Evolutionary conservation across 768 basidiomycete species (phyloP), one percentile per base, ranked within the genome.

Genomic region (Termitomyces sp.): DNA sequence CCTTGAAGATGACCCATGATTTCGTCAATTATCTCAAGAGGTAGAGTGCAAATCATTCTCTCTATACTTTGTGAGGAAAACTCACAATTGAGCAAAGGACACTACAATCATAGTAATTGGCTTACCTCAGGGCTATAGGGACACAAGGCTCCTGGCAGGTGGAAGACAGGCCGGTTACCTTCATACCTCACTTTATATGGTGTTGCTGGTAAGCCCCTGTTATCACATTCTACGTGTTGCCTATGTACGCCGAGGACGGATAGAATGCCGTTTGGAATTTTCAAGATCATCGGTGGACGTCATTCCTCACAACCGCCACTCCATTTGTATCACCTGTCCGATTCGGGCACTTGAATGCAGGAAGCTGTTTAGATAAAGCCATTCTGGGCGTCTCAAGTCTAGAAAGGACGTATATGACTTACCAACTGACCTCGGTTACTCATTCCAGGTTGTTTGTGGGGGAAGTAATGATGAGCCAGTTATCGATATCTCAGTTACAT

Each of bases 1-100:
- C 64, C 61, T 43, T 64, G 57, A 38, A 72, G 64, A 32, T 66
- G 58, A 49, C 65, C 64, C 18, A 73, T 50, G 49, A 73, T 69
- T 18, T 56, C 56, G 56, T 70, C 66, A 32, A 70, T 54, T 7
- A 59, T 71, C 64, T 74, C 72, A 39, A 66, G 62, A 13, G 77
- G 76, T 15, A 78, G 52, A 4, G 13, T 22, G 7, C 44, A 31
- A 7, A 56, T 40, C 56, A 60, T 62, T n/a, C 3, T 22, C 33
- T 22, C 47, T 48, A 36, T n/a, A 5, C 22, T 23, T 35, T 10
- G 16, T 12, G 12, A 23, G 23, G 27, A 12, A 1, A 23, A 15
- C 16, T 25, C 15, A 25, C n/a, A 7, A 48, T 23, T 47, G 33
- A 33, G 1, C 20, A 25, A 23, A 16, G 9, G 35, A 18, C n/a